These are phyloP conservation scores for Coprinopsis cinerea DNA, from an alignment of 768 basidiomycete genomes.

Conservation along the genomic window DNA sequence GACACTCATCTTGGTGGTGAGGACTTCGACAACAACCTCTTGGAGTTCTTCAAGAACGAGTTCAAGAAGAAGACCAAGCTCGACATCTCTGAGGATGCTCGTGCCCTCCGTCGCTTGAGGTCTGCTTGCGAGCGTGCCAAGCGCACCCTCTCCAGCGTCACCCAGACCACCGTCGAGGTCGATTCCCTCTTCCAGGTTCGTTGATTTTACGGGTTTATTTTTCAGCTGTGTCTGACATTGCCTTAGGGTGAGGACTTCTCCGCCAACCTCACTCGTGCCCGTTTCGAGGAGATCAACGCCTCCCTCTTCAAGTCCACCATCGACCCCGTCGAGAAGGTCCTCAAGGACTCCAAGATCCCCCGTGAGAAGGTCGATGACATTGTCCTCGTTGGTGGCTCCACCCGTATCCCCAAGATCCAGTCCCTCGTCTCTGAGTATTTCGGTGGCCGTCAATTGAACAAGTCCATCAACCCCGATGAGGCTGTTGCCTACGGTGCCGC, in stretches of 20 bases:
- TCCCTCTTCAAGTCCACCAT: slow-evolving; percentile 92
- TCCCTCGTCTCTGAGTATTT: slow-evolving; percentile 98
- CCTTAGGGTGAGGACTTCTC: slow-evolving; percentile 92
- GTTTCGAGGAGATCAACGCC: slow-evolving; percentile 99
- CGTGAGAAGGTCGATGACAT: slow-evolving; percentile 98
- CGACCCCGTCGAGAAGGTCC: slow-evolving; percentile 97
- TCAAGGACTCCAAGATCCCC: slow-evolving; percentile 98
- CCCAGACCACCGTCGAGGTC: slow-evolving; percentile 98
- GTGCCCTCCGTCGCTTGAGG: slow-evolving; percentile 92
- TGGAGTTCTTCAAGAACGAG: slow-evolving; percentile 99
- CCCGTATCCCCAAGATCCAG: slow-evolving; percentile 99
- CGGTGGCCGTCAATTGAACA: slow-evolving; percentile 96
- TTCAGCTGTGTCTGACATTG: neutral
- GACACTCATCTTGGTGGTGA: slow-evolving; percentile 99
- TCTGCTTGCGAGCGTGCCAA: slow-evolving; percentile 99
- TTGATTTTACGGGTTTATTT: slow-evolving; percentile 16
- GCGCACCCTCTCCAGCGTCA: slow-evolving; percentile 95
- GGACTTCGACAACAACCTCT: slow-evolving; percentile 97
- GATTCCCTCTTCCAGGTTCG: slow-evolving; percentile 92
- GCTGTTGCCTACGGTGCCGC: slow-evolving; percentile 99
- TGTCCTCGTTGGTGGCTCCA: slow-evolving; percentile 98
- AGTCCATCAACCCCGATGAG: slow-evolving; percentile 99
- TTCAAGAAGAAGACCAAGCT: slow-evolving; percentile 97
- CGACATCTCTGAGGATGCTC: slow-evolving; percentile 95
- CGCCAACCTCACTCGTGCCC: slow-evolving; percentile 97